Base-by-base conservation (phyloP, 2,329 filamentous ascomycete genomes). In the Fusarium sp. region DNA sequence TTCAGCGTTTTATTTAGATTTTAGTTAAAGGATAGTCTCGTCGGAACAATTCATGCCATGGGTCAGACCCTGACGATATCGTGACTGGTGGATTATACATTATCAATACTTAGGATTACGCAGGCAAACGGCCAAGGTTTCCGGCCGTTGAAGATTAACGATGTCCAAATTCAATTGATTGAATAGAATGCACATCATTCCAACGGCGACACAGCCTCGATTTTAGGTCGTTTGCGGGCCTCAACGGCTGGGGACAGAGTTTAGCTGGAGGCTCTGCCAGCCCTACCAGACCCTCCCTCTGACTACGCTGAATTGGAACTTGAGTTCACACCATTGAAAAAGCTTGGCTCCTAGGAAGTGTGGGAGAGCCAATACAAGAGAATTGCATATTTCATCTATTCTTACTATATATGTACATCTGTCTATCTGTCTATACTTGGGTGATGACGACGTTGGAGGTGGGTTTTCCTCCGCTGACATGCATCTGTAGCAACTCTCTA, bases 361-460 rank as follows among this genome's bases (percentile, higher is more conserved):
- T 41, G 60, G 42, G 48, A 56, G 26, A 56, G 33, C 31, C 24
- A 38, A 62, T 65, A 55, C 26, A 57, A 51, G 26, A 16, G 35
- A 18, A 39, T 42, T 47, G 28, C 38, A 68, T 61, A 36, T 22
- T 28, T 53, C 38, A 41, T 28, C 24, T 59, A 35, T 50, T 45
- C 11, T 65, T 65, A 38, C 24, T 11, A 16, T 26, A 28, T 51
- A 31, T 35, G 47, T 14, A 33, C 11, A 26, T 51, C 20, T 28
- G 24, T 39, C 24, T 38, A 28, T 53, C 31, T 28, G 24, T 53
- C 50, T 53, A 54, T 33, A 47, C 24, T 47, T 57, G 18, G 61
- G 51, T 61, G 65, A 68, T 68, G 63, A 68, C 65, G 65, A 68
- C 65, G 65, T 63, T 68, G n/a, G 28, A 68, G 45, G 65, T 56